These are phyloP conservation scores for Colletotrichum camelliae DNA, from an alignment of 2,329 filamentous ascomycete species.

Conservation along the genomic window DNA sequence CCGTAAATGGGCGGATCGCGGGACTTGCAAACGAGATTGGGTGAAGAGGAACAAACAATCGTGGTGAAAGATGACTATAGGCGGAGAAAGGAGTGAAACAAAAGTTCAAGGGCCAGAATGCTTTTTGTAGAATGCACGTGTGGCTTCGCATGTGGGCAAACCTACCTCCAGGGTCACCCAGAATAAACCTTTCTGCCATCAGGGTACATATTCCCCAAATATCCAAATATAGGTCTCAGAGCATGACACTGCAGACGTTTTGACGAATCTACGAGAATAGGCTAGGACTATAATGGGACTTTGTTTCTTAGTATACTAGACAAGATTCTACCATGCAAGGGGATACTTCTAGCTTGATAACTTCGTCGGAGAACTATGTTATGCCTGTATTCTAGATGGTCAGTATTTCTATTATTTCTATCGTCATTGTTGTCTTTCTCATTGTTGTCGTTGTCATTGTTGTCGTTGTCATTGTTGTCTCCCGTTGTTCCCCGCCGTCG, in stretches of 20 bases:
- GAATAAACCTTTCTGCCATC: background rate
- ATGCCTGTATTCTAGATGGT: no score
- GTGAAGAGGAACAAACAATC: background rate
- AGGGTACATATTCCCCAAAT: background rate
- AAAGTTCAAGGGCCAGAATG: background rate
- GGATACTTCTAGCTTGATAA: background rate
- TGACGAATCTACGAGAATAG: background rate
- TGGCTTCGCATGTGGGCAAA: no score
- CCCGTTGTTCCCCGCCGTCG: no score
- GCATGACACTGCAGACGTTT: background rate
- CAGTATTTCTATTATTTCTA: background rate
- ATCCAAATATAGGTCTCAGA: background rate
- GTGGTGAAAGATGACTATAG: background rate
- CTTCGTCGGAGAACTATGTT: background rate
- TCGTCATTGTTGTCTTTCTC: background rate
- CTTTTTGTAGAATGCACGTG: background rate
- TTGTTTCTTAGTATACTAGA: background rate
- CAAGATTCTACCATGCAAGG: background rate
- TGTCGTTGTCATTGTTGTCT: background rate
- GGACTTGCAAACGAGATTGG: background rate
- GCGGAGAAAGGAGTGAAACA: background rate
- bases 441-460: background rate
- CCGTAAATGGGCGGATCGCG: background rate
- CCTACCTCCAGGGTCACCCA: background rate
- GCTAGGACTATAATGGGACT: background rate